phyloP scores from a whole-genome alignment of 176 grass and related monocot genomes.

The Lolium perenne region DNA sequence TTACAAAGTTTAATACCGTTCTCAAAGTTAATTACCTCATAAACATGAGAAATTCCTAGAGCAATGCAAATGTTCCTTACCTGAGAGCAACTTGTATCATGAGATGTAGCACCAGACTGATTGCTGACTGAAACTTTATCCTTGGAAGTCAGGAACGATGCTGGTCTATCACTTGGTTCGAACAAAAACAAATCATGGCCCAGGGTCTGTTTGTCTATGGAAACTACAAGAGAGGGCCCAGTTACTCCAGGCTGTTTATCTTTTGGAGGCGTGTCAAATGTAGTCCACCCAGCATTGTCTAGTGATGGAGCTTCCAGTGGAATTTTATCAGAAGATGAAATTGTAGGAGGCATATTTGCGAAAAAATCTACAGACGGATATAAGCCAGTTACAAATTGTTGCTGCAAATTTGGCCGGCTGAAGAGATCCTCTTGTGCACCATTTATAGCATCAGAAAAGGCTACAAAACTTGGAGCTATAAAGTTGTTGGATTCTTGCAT shows the following conservation, averaged over 20 bases:
- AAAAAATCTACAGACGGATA: conserved; percentile 65
- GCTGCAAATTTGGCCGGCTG: conserved; percentile 35
- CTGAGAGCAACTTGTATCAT: conserved; percentile 53
- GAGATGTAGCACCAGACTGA: conserved; percentile 41
- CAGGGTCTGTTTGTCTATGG: conserved; percentile 15
- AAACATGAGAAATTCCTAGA: not conserved
- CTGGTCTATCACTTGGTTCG: conserved; percentile 34
- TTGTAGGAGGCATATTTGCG: conserved; percentile 44
- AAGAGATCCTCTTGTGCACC: conserved; percentile 47
- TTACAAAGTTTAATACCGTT: conserved; percentile 2
- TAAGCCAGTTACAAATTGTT: conserved; percentile 45
- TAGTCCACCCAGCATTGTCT: conserved; percentile 79
- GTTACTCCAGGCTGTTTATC: conserved; percentile 41
- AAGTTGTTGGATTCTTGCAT: conserved; percentile 30
- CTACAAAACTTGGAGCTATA: conserved; percentile 35
- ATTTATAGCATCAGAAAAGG: conserved; percentile 47
- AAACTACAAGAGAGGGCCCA: conserved; percentile 27
- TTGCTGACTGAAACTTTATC: conserved; percentile 46
- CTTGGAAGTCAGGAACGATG: conserved; percentile 36
- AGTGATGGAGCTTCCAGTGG: conserved; percentile 34
- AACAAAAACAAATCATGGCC: conserved; percentile 49
- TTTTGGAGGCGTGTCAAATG: conserved; percentile 74
- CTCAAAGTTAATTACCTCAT: conserved; percentile 14
- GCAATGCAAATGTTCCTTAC: conserved; percentile 47
- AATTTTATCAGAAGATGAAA: conserved; percentile 40